Evolutionary conservation across 2,329 filamentous ascomycete species (phyloP), one percentile per base, ranked within the genome.

Genomic region (Helotiales sp.): DNA sequence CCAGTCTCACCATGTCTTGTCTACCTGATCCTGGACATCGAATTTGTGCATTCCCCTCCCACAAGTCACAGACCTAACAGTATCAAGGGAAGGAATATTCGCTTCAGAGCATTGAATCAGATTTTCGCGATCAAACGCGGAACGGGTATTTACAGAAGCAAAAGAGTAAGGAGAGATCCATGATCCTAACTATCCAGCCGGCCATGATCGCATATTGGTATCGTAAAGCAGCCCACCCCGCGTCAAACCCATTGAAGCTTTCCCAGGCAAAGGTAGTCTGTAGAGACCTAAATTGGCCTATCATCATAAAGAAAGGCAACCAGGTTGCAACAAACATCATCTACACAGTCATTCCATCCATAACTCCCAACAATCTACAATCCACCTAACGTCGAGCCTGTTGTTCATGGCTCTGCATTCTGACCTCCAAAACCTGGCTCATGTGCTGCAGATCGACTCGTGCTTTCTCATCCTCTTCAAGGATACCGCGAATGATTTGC

Each of bases 401-500:
- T 28, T 52, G 57, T 17, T 32, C 37, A 26, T 70, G 55, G 37
- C 45, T 54, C 3, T 67, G 64, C 71, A 73, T 73, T 50, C 71
- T 61, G 15, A 58, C 50, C 63, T 87, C 87, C 13, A 90, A 75
- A 22, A 89, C 79, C 54, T 79, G 78, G 40, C 85, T 86, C 3
- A 90, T 79, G 62, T 87, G 82, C 60, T 83, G 80, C 20, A 90
- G 77, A 58, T 78, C 76, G 24, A 66, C 61, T 45, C 73, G 67
- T 6, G 75, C 73, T 37, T 71, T 74, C n/a, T 70, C 67, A 40
- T 78, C 75, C 34, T 72, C 70, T 59, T 74, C 72, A 28, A 77
- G 71, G 59, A 78, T 77, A 24, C 86, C 84, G 61, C 86, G 84
- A 69, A 97, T 86, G 30, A 96, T 87, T 64, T 86, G 83, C 86